Conservation (phyloP, 2,329 filamentous ascomycete genomes). For the Aspergillus vadensis region DNA sequence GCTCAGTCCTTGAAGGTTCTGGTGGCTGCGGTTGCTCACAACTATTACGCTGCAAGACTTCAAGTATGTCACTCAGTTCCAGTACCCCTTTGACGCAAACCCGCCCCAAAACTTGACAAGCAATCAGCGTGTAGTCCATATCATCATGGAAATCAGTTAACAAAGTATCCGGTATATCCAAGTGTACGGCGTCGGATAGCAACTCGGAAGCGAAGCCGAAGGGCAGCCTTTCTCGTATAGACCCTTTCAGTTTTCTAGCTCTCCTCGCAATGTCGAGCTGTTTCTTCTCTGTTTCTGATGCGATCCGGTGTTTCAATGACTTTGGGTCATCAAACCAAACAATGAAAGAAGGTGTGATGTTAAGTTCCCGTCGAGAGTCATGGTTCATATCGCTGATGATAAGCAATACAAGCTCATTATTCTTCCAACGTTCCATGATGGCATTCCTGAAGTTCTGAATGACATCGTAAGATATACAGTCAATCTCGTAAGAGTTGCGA, state of each 20-base stretch:
- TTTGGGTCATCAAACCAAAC: neutral
- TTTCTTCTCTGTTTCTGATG: neutral
- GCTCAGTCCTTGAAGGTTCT: neutral
- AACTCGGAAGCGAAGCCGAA: neutral
- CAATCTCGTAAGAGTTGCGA: neutral
- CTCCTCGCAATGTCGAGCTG: neutral
- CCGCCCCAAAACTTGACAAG: neutral
- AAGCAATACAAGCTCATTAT: neutral
- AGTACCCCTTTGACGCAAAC: neutral
- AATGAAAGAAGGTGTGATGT: neutral
- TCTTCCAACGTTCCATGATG: neutral
- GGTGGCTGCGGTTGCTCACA: neutral
- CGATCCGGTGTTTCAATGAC: neutral
- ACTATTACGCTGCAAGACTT: neutral
- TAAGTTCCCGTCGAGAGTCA: neutral
- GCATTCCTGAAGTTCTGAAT: neutral
- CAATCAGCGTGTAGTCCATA: neutral
- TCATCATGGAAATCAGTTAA: neutral
- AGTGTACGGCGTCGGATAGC: neutral
- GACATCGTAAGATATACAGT: neutral
- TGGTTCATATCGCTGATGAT: neutral
- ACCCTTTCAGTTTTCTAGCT: neutral
- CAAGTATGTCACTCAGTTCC: neutral
- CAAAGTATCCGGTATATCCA: neutral
- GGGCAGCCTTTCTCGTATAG: neutral